Evolutionary conservation across 768 basidiomycete species (phyloP).

Genomic region (Pulveroboletus sp.): DNA sequence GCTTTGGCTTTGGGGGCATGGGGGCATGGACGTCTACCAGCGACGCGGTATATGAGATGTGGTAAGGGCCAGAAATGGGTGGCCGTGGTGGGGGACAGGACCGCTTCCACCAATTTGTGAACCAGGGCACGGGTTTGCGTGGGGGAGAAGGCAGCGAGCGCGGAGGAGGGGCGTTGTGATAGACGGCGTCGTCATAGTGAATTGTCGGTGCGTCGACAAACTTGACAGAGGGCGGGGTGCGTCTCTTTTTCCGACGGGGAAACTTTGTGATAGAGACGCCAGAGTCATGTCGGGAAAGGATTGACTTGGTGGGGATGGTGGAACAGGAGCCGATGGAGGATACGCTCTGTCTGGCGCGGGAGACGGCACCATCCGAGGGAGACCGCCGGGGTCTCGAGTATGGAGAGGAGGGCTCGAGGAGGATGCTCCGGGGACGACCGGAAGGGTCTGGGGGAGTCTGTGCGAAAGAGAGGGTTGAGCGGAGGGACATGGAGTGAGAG

Average conservation of each 20-base stretch:
- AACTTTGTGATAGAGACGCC: constrained; percentile 42
- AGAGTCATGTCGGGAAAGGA: constrained; percentile 50
- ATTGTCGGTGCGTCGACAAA: constrained; percentile 65
- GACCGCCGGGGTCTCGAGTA: constrained; percentile 20
- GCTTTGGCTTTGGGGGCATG: constrained; percentile 15
- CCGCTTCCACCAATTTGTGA: constrained; percentile 28
- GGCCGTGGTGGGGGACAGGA: constrained; percentile 22
- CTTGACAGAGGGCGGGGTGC: constrained; percentile 53
- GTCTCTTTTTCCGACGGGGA: constrained; percentile 27
- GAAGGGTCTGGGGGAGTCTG: constrained; percentile 26
- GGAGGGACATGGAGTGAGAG: constrained; percentile 3
- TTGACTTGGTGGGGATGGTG: constrained; percentile 46
- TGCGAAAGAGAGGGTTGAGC: background rate
- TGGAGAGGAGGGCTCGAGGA: constrained; percentile 23
- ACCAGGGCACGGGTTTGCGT: constrained; percentile 17
- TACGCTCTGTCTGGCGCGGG: constrained; percentile 33
- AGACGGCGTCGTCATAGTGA: constrained; percentile 37
- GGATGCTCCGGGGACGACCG: constrained; percentile 25
- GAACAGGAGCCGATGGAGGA: constrained; percentile 38
- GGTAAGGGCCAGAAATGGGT: constrained; percentile 31
- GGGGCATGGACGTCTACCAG: constrained; percentile 27
- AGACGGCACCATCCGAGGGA: constrained; percentile 17
- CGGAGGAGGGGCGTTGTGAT: constrained; percentile 13
- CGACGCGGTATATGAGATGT: constrained; percentile 28
- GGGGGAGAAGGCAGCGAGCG: constrained; percentile 15